Conservation (phyloP, 352 stramenopile species). For the Phytophthora colocasiae region DNA sequence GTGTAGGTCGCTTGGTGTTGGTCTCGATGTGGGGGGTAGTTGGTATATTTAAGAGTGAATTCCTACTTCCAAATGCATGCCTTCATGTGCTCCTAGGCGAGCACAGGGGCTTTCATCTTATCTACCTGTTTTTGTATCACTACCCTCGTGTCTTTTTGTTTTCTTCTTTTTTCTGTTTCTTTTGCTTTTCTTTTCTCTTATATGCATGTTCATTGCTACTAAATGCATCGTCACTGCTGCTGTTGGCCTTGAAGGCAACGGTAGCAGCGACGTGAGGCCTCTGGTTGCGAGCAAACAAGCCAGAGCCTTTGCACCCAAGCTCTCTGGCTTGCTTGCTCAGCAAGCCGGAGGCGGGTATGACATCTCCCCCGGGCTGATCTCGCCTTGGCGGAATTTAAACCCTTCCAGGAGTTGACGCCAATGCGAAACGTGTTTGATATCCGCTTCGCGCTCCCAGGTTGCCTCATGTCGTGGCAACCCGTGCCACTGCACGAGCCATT, state of each 20-base stretch:
- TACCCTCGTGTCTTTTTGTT: too few species aligned
- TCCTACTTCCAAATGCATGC: too few species aligned
- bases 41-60: too few species aligned
- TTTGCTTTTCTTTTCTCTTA: too few species aligned
- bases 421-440: conserved; percentile 17
- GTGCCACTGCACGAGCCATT: conserved; percentile 12
- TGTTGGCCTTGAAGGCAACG: background rate
- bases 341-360: conserved; percentile 9
- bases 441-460: conserved; percentile 7
- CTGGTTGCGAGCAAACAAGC: background rate
- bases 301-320: background rate
- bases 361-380: conserved; percentile 18
- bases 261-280: background rate
- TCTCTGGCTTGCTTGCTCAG: conserved; percentile 4
- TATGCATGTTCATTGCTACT: background rate
- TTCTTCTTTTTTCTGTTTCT: too few species aligned
- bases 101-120: too few species aligned
- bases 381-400: conserved; percentile 8
- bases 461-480: conserved; percentile 15
- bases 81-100: too few species aligned
- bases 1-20: too few species aligned
- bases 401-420: conserved; percentile 13
- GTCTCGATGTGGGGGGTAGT: too few species aligned
- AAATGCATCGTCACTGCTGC: background rate
- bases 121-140: too few species aligned